These are phyloP conservation scores for Meyerozyma elateridarum DNA, from an alignment of 1,139 yeast genomes.

Conservation along the genomic window DNA sequence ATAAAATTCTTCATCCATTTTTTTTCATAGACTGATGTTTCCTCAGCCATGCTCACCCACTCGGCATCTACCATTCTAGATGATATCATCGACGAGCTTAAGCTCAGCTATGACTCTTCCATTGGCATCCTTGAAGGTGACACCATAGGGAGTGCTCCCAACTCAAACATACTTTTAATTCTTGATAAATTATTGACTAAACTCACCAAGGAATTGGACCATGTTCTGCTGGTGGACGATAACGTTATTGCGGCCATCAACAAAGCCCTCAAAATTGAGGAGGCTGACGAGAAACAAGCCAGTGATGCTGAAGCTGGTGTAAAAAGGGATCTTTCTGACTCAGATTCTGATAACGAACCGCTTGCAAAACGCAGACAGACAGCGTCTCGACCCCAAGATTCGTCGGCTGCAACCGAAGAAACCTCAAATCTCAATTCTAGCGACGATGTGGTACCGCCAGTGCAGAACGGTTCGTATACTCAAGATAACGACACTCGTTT, in stretches of 20 bases:
- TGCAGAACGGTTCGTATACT: slow-evolving; percentile 43
- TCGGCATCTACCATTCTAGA: slow-evolving; percentile 43
- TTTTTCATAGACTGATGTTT: no score
- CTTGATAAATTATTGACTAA: slow-evolving; percentile 45
- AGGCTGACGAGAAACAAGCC: slow-evolving; percentile 9
- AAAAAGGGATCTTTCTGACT: slow-evolving; percentile 7
- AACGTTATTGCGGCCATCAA: slow-evolving; percentile 27
- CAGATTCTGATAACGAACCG: slow-evolving; percentile 8
- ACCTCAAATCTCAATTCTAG: slow-evolving; percentile 16
- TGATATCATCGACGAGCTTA: slow-evolving; percentile 49
- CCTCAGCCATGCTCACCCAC: no score
- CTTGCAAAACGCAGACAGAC: slow-evolving; percentile 4
- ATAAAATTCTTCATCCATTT: no score
- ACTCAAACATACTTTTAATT: slow-evolving; percentile 38
- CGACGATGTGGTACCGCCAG: slow-evolving; percentile 39
- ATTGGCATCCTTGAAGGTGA: slow-evolving; percentile 62
- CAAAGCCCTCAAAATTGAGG: slow-evolving; percentile 11
- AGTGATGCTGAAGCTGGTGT: slow-evolving; percentile 9
- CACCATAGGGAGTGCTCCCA: slow-evolving; percentile 44
- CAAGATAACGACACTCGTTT: slow-evolving; percentile 55
- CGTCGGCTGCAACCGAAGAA: background rate
- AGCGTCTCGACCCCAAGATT: slow-evolving; percentile 3
- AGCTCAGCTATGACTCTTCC: slow-evolving; percentile 53
- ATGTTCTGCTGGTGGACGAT: slow-evolving; percentile 43
- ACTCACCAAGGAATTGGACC: slow-evolving; percentile 45